A percentile compares a stretch with the other conserved stretches of the same genome.
Conservation (phyloP, 306 rosid species). For the Echinosophora koreensis region DNA sequence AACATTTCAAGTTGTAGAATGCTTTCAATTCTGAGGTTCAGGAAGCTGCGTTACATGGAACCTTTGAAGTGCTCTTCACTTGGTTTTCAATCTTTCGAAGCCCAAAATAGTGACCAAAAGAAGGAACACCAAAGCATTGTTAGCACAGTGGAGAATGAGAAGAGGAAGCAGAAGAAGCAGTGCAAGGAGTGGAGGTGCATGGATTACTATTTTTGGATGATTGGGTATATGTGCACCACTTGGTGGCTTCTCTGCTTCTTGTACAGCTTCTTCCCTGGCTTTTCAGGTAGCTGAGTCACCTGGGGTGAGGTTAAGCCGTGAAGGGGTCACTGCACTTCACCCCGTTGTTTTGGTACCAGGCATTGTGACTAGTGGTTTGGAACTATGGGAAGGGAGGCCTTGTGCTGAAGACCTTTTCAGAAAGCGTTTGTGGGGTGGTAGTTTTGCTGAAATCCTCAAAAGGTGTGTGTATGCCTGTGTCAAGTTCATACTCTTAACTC, state of each 20-base stretch:
- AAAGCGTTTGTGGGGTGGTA: slow-evolving; percentile 74
- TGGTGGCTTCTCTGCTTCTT: slow-evolving; percentile 77
- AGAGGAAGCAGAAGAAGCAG: slow-evolving; percentile 43
- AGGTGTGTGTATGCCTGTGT: slow-evolving; percentile 51
- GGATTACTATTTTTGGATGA: slow-evolving; percentile 66
- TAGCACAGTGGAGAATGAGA: slow-evolving; percentile 20
- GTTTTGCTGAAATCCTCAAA: slow-evolving; percentile 68
- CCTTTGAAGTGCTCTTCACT: slow-evolving; percentile 46
- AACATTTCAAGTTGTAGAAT: slow-evolving; percentile 12
- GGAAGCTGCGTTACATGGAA: slow-evolving; percentile 50
- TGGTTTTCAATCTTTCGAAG: slow-evolving; percentile 45
- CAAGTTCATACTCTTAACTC: not conserved
- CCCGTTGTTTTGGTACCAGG: slow-evolving; percentile 85
- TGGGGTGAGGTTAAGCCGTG: slow-evolving; percentile 62
- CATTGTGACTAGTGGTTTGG: slow-evolving; percentile 77
- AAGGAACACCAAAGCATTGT: slow-evolving; percentile 13
- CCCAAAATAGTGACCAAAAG: slow-evolving; percentile 1
- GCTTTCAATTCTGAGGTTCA: slow-evolving; percentile 58
- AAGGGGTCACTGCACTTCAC: slow-evolving; percentile 65
- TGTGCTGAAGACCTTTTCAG: slow-evolving; percentile 73
- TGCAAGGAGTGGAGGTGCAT: slow-evolving; percentile 61
- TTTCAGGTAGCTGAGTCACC: slow-evolving; percentile 67
- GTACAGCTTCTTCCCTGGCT: slow-evolving; percentile 57
- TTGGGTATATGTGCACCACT: slow-evolving; percentile 66
- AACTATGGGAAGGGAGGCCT: slow-evolving; percentile 85